These are phyloP conservation scores for Ophiostoma australiae DNA, from an alignment of 2,329 filamentous ascomycete species.

Conservation along the genomic window DNA sequence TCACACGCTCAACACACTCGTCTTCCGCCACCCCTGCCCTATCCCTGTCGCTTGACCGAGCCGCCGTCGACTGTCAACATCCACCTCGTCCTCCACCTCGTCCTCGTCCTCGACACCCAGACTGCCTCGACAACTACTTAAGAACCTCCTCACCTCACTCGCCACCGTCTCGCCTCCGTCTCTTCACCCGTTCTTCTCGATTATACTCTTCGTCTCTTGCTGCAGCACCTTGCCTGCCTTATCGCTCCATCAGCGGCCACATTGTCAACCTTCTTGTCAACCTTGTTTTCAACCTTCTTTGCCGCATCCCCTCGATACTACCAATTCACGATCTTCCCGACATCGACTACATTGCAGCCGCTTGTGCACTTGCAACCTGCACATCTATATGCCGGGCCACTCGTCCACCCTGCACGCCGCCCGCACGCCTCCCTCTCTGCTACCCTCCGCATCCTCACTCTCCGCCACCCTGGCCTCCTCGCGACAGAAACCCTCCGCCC, in stretches of 20 bases:
- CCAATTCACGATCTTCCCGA: background rate
- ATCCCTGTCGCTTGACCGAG: background rate
- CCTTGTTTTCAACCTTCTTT: too few relatives aligned
- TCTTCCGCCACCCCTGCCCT: background rate
- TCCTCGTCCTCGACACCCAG: background rate
- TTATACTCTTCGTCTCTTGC: background rate
- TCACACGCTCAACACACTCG: background rate
- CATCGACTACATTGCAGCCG: background rate
- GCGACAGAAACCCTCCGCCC: background rate
- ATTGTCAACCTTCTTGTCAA: background rate
- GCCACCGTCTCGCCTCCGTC: background rate
- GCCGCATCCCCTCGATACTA: background rate
- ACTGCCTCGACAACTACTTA: conserved; percentile 2
- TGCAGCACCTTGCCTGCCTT: background rate
- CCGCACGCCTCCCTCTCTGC: background rate
- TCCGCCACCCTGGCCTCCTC: background rate
- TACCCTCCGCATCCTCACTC: background rate
- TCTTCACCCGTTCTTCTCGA: background rate
- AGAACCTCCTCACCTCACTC: background rate
- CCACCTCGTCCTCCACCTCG: background rate
- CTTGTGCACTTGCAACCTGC: background rate
- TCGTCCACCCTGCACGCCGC: background rate
- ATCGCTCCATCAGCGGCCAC: background rate
- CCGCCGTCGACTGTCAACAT: background rate
- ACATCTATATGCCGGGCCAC: background rate